Base-by-base conservation (phyloP, 257 asterid species). In the Agastache rugosa region DNA sequence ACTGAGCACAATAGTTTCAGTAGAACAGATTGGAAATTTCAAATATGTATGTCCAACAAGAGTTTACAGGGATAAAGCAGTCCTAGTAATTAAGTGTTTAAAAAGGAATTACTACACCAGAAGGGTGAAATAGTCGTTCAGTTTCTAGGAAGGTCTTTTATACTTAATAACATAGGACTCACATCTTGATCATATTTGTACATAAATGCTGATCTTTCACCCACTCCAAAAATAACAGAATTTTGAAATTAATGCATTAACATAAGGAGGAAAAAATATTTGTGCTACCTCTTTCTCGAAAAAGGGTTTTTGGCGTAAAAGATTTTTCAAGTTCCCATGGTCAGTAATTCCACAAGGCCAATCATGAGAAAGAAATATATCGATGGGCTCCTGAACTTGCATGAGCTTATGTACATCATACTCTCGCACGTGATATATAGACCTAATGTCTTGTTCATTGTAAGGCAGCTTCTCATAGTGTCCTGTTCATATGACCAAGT, bases 331-430 rank as follows among this genome's bases (percentile, higher is more conserved):
- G 76, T 92, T 71, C 73, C 99, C 99, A 50, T 80, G 77, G 73
- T 87, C 87, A 41, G 98, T 88, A 64, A 94, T 89, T 67, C 96
- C 96, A 79, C 83, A 62, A 54, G 99, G 99, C 98, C 98, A 94
- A 83, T 94, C 99, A 86, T 94, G 99, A 51, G 99, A 90, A 72
- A 94, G 95, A 81, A 92, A 94, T 39, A 94, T 87, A 77, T 94
- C 99, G 65, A 94, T 77, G 76, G 99, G 99, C 75, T 92, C 98
- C 80, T 90, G 90, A 73, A 92, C 85, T 88, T 94, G 92, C 98
- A 85, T 86, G 72, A 94, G 97, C 86, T 92, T 94, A 75, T 86
- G 87, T 58, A 90, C 96, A 71, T 94, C 99, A 77, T 87, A 94
- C 82, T 92, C 97, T 11, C 99, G 98, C 74, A 94, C 92, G 58